Evolutionary conservation across 2,329 filamentous ascomycete genomes (phyloP).

Genomic region (Macrophomina pseudophaseolina): DNA sequence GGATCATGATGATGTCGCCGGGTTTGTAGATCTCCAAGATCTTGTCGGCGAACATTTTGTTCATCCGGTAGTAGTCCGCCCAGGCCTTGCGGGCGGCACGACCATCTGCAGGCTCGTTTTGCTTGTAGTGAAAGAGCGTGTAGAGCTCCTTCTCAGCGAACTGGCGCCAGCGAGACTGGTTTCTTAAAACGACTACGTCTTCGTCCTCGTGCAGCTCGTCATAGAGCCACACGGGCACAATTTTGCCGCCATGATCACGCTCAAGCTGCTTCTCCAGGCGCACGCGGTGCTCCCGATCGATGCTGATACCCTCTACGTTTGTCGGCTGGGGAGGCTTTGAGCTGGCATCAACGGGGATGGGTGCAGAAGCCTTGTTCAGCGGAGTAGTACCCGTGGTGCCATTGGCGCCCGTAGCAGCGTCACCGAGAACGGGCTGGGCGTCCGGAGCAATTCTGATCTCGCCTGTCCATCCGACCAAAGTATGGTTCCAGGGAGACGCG

Average conservation of each 20-base stretch:
- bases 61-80: conserved; percentile 92
- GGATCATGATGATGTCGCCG: conserved; percentile 88
- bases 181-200: conserved; percentile 73
- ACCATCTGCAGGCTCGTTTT: conserved; percentile 87
- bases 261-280: conserved; percentile 76
- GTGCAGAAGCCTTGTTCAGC: conserved; percentile 77
- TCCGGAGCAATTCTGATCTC: conserved; percentile 59
- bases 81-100: conserved; percentile 81
- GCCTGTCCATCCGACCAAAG: conserved; percentile 91
- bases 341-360: conserved; percentile 72
- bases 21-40: conserved; percentile 90
- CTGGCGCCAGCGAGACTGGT: conserved; percentile 84
- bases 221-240: conserved; percentile 86
- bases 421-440: conserved; percentile 33
- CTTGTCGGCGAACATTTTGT: conserved; percentile 86
- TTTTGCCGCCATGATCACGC: conserved; percentile 75
- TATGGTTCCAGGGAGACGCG: conserved; percentile 86
- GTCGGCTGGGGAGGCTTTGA: conserved; percentile 62
- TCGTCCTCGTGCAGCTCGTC: conserved; percentile 75
- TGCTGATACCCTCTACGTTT: conserved; percentile 70
- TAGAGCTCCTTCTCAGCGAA: conserved; percentile 93
- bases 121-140: conserved; percentile 94
- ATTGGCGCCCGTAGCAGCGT: conserved; percentile 34
- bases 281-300: conserved; percentile 72
- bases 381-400: conserved; percentile 61